These are phyloP conservation scores for Cladosporium cucumerinum DNA, from an alignment of 2,329 filamentous ascomycete genomes.

Conservation along the genomic window DNA sequence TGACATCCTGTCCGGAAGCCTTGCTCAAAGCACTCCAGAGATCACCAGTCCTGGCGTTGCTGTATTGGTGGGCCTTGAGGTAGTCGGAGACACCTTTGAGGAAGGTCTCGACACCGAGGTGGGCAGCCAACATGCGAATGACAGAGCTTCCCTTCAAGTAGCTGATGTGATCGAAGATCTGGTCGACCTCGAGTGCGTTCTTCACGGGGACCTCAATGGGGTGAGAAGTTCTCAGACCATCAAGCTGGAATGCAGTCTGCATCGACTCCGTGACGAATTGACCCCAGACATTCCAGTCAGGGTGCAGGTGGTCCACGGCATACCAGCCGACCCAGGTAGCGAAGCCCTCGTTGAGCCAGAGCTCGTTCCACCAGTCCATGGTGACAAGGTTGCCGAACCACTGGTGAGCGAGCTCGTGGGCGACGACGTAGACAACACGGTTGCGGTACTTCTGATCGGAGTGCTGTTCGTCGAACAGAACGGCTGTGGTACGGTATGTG, in stretches of 20 bases:
- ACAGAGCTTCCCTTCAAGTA: constrained; percentile 96
- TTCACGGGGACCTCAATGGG: constrained; percentile 93
- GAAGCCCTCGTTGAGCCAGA: constrained; percentile 95
- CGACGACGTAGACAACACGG: constrained; percentile 91
- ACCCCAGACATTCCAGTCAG: constrained; percentile 96
- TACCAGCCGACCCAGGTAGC: constrained; percentile 98
- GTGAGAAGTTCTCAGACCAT: constrained; percentile 86
- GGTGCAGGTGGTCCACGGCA: constrained; percentile 84
- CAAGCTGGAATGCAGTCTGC: constrained; percentile 85
- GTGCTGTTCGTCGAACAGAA: constrained; percentile 90
- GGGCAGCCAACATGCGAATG: constrained; percentile 90
- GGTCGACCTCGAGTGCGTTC: constrained; percentile 92
- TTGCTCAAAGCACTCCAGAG: constrained; percentile 86
- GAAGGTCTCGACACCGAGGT: constrained; percentile 85
- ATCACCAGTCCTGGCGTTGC: constrained; percentile 85
- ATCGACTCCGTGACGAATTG: constrained; percentile 96
- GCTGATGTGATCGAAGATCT: constrained; percentile 96
- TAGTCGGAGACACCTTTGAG: constrained; percentile 87
- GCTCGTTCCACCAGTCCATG: constrained; percentile 78
- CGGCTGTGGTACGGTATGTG: constrained; percentile 85
- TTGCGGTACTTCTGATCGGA: constrained; percentile 91
- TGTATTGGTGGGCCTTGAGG: constrained; percentile 81
- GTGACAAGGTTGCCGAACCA: constrained; percentile 87
- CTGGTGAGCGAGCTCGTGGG: constrained; percentile 95
- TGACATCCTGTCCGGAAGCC: constrained; percentile 82